phyloP scores from a whole-genome alignment of 352 stramenopile genomes.

The Plasmopara viticola region DNA sequence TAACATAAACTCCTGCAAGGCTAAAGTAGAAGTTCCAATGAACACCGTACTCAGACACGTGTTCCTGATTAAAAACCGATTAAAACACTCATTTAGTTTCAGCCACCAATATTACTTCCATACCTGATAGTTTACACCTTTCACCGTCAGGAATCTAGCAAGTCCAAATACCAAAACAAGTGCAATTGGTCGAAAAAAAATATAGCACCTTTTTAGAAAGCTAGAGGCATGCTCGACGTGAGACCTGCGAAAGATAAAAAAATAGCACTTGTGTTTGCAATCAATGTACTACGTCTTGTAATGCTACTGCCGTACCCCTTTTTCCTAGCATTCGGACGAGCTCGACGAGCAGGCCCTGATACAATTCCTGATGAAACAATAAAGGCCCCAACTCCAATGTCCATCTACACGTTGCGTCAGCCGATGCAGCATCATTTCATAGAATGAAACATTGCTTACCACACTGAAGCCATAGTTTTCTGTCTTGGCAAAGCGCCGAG shows the following conservation, averaged over 20 bases:
- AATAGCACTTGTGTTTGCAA: too few species aligned
- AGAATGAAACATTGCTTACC: constrained; percentile 28
- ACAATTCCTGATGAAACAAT: constrained; percentile 86
- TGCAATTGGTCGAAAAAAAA: constrained; percentile 62
- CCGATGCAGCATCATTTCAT: neutral
- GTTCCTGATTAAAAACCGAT: constrained; percentile 51
- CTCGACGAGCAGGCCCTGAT: constrained; percentile 57
- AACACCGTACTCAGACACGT: constrained; percentile 97
- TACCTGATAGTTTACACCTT: constrained; percentile 84
- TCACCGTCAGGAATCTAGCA: constrained; percentile 70
- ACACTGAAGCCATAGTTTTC: constrained; percentile 94
- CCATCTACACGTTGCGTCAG: constrained; percentile 75
- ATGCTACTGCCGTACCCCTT: constrained; percentile 11
- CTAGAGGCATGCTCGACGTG: neutral
- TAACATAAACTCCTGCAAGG: constrained; percentile 77
- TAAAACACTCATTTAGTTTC: neutral
- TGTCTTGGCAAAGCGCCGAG: constrained; percentile 92
- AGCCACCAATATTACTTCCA: neutral
- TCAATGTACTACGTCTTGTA: too few species aligned
- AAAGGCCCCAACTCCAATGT: constrained; percentile 94
- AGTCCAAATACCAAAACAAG: constrained; percentile 64
- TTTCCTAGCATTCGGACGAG: constrained; percentile 20
- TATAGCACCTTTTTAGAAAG: constrained; percentile 31
- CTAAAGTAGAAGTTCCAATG: constrained; percentile 99
- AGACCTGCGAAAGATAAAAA: constrained; percentile 6